These are phyloP conservation scores for Sclerotinia trifoliorum DNA, from an alignment of 2,329 filamentous ascomycete species.

Conservation along the genomic window DNA sequence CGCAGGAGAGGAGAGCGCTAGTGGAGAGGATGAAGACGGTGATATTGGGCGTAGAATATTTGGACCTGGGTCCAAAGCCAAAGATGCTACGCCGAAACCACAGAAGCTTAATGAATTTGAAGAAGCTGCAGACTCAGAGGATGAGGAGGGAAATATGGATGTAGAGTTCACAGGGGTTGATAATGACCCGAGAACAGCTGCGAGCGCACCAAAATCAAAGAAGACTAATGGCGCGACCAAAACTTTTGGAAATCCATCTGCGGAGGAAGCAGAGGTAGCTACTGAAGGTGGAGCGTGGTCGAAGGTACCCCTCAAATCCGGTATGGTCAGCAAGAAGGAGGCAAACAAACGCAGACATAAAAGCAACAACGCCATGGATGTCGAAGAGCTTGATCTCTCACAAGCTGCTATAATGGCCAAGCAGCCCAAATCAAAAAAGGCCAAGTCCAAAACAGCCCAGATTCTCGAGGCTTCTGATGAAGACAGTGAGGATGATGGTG, in stretches of 20 bases:
- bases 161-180: conserved; percentile 28
- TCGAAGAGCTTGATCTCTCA: conserved; percentile 39
- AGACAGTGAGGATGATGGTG: conserved; percentile 48
- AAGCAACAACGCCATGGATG: conserved; percentile 37
- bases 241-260: conserved; percentile 1
- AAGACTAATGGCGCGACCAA: conserved; percentile 24
- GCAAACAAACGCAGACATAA: conserved; percentile 38
- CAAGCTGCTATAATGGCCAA: conserved; percentile 38
- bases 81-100: conserved; percentile 38
- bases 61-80: conserved; percentile 52
- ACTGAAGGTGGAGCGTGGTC: conserved; percentile 41
- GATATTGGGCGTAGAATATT: conserved; percentile 70
- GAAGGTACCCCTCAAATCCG: conserved; percentile 32
- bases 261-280: conserved; percentile 21
- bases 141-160: conserved; percentile 41
- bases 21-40: conserved; percentile 52
- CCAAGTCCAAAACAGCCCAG: conserved; percentile 31
- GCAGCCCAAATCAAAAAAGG: conserved; percentile 34
- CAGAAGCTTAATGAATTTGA: conserved; percentile 55
- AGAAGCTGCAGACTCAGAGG: conserved; percentile 53
- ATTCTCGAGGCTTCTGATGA: conserved; percentile 35
- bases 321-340: conserved; percentile 34
- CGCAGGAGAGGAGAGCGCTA: conserved; percentile 58
- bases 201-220: conserved; percentile 20
- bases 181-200: conserved; percentile 19